Evolutionary conservation across 2,329 filamentous ascomycete genomes (phyloP), one percentile per base, ranked within the genome.

Genomic region (Hirsutella rhossiliensis): DNA sequence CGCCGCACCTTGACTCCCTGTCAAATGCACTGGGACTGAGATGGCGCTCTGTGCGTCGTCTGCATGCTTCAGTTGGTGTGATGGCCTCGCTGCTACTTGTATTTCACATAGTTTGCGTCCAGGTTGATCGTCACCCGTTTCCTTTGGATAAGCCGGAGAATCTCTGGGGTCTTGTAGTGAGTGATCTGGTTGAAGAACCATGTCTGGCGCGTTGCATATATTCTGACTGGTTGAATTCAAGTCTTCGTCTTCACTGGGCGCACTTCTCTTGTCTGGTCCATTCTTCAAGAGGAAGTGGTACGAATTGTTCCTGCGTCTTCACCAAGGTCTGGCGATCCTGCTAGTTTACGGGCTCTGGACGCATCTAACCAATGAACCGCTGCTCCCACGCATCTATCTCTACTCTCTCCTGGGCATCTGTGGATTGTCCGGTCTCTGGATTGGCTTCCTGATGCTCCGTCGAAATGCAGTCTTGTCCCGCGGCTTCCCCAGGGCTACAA

Each of bases 311-410:
- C 43, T 47, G 2, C 36, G 45, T 18, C 39, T 44, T 32, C 23
- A 47, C 23, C n/a, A 45, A 40, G 20, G 45, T 36, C 39, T 47
- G 9, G 42, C 20, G 30, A 32, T 47, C 39, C 30, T 47, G 12
- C 40, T 40, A 23, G 43, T 44, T 5, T 47, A 47, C 23, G 19
- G 42, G 29, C 41, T 47, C n/a, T 47, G 19, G 45, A 38, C 41
- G 23, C 36, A 47, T 29, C 18, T 45, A 9, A 32, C 42, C 40
- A 13, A 18, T 4, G 11, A 40, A 37, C 17, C 20, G n/a, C 20
- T 19, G 4, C 37, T 45, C 17, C 34, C 42, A 6, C 39, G 34
- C 23, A 28, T 47, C 13, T 41, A 32, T 32, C 37, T 47, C 11
- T 45, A 47, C n/a, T n/a, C n/a, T 19, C 36, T 43, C 3, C 18